Percentiles rank a stretch among this genome's conserved stretches.
Conservation (phyloP, 1,284 basidiomycete species). For the Cryptococcus jaspeensis region DNA sequence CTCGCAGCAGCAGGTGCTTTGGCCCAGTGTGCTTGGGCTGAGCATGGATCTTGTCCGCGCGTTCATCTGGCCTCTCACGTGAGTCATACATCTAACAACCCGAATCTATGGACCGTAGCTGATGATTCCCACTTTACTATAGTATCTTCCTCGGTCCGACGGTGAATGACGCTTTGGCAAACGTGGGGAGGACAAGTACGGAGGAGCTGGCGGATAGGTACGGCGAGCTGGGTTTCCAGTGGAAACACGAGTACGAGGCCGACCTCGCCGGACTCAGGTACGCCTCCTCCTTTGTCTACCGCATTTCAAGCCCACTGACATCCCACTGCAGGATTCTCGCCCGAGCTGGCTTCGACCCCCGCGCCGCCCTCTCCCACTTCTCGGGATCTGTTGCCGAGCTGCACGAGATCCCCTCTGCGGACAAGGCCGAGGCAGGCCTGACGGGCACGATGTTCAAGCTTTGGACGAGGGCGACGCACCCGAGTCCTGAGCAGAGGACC, state of each 20-base stretch:
- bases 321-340: slow-evolving; percentile 56
- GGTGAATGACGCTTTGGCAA: slow-evolving; percentile 82
- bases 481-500: slow-evolving; percentile 62
- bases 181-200: slow-evolving; percentile 70
- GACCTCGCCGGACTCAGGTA: slow-evolving; percentile 81
- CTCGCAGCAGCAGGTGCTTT: slow-evolving; percentile 73
- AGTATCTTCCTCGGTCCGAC: slow-evolving; percentile 81
- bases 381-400: slow-evolving; percentile 32
- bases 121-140: neutral
- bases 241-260: slow-evolving; percentile 79
- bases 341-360: slow-evolving; percentile 79
- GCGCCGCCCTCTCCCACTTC: slow-evolving; percentile 46
- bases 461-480: slow-evolving; percentile 56
- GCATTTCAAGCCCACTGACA: neutral
- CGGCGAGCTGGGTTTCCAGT: slow-evolving; percentile 60
- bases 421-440: slow-evolving; percentile 19
- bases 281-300: slow-evolving; percentile 18
- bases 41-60: slow-evolving; percentile 70
- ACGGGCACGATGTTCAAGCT: slow-evolving; percentile 40
- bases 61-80: slow-evolving; percentile 76
- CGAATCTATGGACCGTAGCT: neutral
- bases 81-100: slow-evolving; percentile 17
- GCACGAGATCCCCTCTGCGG: slow-evolving; percentile 36
- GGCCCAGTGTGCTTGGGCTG: slow-evolving; percentile 75
- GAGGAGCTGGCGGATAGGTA: slow-evolving; percentile 66